Evolutionary conservation across 2,329 filamentous ascomycete species (phyloP).

Genomic region (Ophiosphaerella korrae): DNA sequence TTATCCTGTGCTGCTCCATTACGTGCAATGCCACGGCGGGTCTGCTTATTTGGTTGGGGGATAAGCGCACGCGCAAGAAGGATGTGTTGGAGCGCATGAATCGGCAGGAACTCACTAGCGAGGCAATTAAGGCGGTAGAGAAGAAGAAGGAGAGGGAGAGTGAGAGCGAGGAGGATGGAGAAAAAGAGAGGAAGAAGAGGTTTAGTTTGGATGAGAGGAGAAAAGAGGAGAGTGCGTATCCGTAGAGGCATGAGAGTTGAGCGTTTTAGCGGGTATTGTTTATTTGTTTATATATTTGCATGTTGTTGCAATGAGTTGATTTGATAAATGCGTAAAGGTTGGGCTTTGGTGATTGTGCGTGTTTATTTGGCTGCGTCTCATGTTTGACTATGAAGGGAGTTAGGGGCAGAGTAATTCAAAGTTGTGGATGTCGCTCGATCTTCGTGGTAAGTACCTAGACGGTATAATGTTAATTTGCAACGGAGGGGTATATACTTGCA

Average conservation of each 20-base stretch:
- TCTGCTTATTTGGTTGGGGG: slow-evolving; percentile 75
- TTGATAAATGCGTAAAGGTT: slow-evolving; percentile 14
- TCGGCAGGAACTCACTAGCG: slow-evolving; percentile 73
- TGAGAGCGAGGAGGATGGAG: slow-evolving; percentile 45
- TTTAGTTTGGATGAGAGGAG: slow-evolving; percentile 13
- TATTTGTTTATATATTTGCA: not conserved
- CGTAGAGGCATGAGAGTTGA: slow-evolving; percentile 8
- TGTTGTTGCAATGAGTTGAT: slow-evolving; percentile 10
- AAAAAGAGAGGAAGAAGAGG: slow-evolving; percentile 19
- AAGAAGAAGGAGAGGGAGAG: slow-evolving; percentile 50
- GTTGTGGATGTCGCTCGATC: too few species aligned
- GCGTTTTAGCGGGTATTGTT: not conserved
- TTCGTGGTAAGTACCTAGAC: too few species aligned
- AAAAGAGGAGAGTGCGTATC: slow-evolving; percentile 24
- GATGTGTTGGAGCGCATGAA: slow-evolving; percentile 79
- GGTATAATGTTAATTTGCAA: too few species aligned
- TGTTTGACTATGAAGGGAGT: too few species aligned
- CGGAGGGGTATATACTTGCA: too few species aligned
- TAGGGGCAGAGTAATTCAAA: too few species aligned
- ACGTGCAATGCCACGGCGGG: slow-evolving; percentile 78
- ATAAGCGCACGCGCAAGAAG: slow-evolving; percentile 80
- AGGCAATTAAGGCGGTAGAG: slow-evolving; percentile 64
- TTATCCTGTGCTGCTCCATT: slow-evolving; percentile 80
- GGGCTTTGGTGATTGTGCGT: too few species aligned
- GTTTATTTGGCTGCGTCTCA: too few species aligned